phyloP scores from a whole-genome alignment of 2,329 filamentous ascomycete genomes.

The Cladophialophora carrionii region DNA sequence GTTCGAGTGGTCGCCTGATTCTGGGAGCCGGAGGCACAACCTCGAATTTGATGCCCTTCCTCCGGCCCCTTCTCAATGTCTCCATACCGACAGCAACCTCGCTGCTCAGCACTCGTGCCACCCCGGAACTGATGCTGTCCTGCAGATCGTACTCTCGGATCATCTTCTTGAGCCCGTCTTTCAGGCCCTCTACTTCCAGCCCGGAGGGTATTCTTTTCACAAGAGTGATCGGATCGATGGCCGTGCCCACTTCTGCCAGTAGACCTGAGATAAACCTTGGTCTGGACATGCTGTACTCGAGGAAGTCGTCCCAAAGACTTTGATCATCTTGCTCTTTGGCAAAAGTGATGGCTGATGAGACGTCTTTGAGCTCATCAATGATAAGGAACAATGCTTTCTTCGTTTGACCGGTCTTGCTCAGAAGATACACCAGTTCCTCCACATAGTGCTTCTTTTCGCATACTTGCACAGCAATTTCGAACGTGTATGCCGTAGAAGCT shows the following conservation, averaged over 20 bases:
- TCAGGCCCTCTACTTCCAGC: conserved; percentile 85
- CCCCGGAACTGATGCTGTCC: conserved; percentile 86
- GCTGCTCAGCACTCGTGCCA: conserved; percentile 80
- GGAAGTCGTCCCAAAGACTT: conserved; percentile 91
- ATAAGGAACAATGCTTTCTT: conserved; percentile 91
- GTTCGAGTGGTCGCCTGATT: conserved; percentile 7
- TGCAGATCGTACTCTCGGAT: conserved; percentile 96
- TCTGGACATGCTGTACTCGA: conserved; percentile 97
- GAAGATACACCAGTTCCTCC: conserved; percentile 90
- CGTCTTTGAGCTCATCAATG: conserved; percentile 88
- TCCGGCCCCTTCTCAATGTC: conserved; percentile 75
- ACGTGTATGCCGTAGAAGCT: conserved; percentile 81
- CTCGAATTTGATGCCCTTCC: conserved; percentile 86
- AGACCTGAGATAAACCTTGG: conserved; percentile 90
- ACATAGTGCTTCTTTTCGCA: conserved; percentile 82
- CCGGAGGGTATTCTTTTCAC: conserved; percentile 90
- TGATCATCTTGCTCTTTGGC: conserved; percentile 90
- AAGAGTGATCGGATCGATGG: conserved; percentile 88
- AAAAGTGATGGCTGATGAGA: conserved; percentile 89
- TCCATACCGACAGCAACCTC: conserved; percentile 87
- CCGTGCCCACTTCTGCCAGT: conserved; percentile 89
- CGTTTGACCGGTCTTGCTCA: conserved; percentile 92
- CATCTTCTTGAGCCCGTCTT: conserved; percentile 85
- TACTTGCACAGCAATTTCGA: conserved; percentile 70
- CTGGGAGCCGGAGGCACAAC: conserved; percentile 47